Conservation (phyloP, 305 asterid species). For the Fraxinus platypoda region DNA sequence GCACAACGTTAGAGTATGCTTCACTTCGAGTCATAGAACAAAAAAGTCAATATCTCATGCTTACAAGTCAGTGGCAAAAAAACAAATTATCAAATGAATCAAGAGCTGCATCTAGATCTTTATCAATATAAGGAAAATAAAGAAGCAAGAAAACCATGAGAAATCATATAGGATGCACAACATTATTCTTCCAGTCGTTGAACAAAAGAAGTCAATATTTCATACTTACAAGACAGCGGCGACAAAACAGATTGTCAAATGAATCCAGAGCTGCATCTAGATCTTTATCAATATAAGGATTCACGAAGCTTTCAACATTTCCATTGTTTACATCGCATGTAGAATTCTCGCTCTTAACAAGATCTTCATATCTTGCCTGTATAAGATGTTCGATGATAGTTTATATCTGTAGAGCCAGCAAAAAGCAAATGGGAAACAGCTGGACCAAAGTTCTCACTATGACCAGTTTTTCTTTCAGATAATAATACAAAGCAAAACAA, state of each 20-base stretch:
- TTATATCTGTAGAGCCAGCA: conserved; percentile 63
- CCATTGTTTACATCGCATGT: conserved; percentile 35
- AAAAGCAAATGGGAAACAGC: conserved; percentile 61
- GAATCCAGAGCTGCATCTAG: conserved; percentile 93
- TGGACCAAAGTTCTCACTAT: conserved; percentile 65
- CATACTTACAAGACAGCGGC: conserved; percentile 82
- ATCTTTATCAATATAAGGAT: conserved; percentile 74
- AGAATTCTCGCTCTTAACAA: conserved; percentile 40
- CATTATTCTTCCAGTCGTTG: not conserved
- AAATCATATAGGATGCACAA: conserved; percentile 12
- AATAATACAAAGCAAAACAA: conserved; percentile 19
- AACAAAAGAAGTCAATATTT: not conserved
- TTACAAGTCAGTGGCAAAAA: conserved; percentile 88
- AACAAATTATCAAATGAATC: conserved; percentile 87
- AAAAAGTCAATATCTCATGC: conserved; percentile 27
- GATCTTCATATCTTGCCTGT: conserved; percentile 94
- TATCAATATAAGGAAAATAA: conserved; percentile 54
- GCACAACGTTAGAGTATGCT: conserved; percentile 4
- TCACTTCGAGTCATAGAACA: not conserved
- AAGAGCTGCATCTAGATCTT: conserved; percentile 87
- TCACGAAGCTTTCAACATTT: conserved; percentile 48
- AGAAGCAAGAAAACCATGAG: conserved; percentile 22
- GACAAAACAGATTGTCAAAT: conserved; percentile 90
- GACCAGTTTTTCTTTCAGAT: conserved; percentile 48
- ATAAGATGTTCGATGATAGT: conserved; percentile 65